phyloP scores from a whole-genome alignment of 208 protist genomes.

The Leishmania arabica region DNA sequence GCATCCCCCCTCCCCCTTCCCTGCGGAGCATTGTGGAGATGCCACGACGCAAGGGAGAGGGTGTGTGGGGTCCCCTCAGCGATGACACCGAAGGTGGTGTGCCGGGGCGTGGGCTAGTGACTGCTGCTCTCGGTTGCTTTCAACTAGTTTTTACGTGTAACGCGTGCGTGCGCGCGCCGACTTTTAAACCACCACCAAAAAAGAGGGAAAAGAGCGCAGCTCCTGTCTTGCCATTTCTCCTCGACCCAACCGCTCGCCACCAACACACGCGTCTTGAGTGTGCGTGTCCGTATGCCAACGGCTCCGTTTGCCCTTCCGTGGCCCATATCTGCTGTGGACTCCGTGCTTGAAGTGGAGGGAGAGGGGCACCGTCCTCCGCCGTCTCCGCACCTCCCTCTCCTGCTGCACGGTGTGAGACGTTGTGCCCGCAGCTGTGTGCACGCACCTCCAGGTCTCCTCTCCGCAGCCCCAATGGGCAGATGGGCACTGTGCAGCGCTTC shows the following conservation, averaged over 20 bases:
- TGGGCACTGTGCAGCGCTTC: not conserved
- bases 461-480: not conserved
- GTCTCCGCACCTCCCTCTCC: not conserved
- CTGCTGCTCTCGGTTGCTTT: not conserved
- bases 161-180: not conserved
- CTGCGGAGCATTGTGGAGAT: not conserved
- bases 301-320: not conserved
- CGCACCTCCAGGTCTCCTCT: not conserved
- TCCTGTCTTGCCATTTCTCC: not conserved
- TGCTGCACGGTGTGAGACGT: not conserved
- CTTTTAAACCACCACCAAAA: not conserved
- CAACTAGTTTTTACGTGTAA: not conserved
- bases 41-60: not conserved
- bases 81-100: not conserved
- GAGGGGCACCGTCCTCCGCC: not conserved
- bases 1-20: not conserved
- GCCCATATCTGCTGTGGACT: not conserved
- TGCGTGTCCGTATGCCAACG: not conserved
- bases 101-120: not conserved
- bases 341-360: not conserved
- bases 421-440: not conserved
- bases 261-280: not conserved
- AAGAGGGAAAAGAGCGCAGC: not conserved
- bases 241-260: not conserved
- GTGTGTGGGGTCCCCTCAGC: not conserved